phyloP scores from a whole-genome alignment of 2,329 filamentous ascomycete species.

The Calonectria leucothoes region DNA sequence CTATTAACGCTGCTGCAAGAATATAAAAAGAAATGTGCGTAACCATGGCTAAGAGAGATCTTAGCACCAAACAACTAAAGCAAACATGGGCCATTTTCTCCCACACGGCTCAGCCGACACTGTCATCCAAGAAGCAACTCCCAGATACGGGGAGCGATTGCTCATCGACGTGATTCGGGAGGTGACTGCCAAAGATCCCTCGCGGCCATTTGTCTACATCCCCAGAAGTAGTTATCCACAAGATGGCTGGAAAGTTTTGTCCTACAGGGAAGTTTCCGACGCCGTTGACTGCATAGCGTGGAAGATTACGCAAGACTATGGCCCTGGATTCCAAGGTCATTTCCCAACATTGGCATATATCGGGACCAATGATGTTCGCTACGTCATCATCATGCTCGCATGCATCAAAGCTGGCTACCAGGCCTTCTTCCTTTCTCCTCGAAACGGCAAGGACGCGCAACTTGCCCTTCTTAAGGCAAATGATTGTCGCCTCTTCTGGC shows the following conservation, averaged over 20 bases:
- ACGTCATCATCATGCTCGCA: constrained; percentile 51
- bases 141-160: neutral
- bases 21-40: neutral
- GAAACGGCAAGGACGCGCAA: constrained; percentile 46
- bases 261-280: neutral
- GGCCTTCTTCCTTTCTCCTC: constrained; percentile 46
- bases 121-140: neutral
- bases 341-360: constrained; percentile 47
- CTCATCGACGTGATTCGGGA: neutral
- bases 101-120: neutral
- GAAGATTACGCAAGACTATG: neutral
- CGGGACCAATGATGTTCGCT: constrained; percentile 50
- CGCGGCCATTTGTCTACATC: neutral
- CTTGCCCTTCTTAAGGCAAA: constrained; percentile 40
- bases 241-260: neutral
- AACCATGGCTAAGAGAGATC: neutral
- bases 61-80: neutral
- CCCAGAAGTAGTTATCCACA: neutral
- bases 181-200: neutral
- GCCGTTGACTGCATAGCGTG: neutral
- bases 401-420: constrained; percentile 56
- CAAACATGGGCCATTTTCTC: neutral
- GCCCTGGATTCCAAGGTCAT: neutral
- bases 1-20: neutral
- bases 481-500: constrained; percentile 33